Evolutionary conservation across 176 grass and related monocot species (phyloP).

Genomic region (Cenchrus americanus): DNA sequence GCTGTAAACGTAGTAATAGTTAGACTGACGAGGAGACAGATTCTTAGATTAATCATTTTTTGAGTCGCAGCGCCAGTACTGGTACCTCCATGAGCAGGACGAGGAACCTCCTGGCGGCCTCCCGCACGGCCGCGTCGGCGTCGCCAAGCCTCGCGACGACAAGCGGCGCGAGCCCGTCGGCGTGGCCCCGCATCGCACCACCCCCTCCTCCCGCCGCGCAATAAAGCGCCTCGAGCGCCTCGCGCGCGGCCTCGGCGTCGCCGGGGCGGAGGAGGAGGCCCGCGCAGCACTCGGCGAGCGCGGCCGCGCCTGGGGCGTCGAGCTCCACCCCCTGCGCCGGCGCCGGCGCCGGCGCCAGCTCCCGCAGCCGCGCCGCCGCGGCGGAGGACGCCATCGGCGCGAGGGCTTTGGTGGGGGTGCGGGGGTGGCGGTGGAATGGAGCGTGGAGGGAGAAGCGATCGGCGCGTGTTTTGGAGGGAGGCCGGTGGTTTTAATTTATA

Average conservation of each 20-base stretch:
- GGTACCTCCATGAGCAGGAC: constrained; percentile 79
- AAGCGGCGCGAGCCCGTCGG: constrained; percentile 52
- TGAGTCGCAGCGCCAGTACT: too few species aligned
- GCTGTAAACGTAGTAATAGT: background rate
- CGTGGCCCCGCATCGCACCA: constrained; percentile 41
- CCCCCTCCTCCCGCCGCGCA: constrained; percentile 32
- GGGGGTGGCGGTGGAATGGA: background rate
- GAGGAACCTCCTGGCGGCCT: constrained; percentile 70
- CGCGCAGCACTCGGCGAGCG: constrained; percentile 51
- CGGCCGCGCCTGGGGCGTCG: constrained; percentile 15
- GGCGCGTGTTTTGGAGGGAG: background rate
- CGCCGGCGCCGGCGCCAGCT: constrained; percentile 37
- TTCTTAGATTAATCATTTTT: constrained; percentile 13
- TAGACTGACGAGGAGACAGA: too few species aligned
- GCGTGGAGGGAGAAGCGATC: background rate
- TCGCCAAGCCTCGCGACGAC: constrained; percentile 61
- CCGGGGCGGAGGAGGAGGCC: constrained; percentile 43
- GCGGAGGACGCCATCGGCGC: constrained; percentile 36
- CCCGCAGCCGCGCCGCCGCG: constrained; percentile 21
- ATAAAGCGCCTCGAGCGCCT: constrained; percentile 55
- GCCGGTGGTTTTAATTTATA: constrained; percentile 35
- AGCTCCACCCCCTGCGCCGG: constrained; percentile 25
- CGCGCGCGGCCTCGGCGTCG: constrained; percentile 32
- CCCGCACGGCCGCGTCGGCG: constrained; percentile 58
- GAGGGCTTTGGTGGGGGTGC: background rate